phyloP scores from a whole-genome alignment of 1,139 yeast species.

The Pichia sp. region DNA sequence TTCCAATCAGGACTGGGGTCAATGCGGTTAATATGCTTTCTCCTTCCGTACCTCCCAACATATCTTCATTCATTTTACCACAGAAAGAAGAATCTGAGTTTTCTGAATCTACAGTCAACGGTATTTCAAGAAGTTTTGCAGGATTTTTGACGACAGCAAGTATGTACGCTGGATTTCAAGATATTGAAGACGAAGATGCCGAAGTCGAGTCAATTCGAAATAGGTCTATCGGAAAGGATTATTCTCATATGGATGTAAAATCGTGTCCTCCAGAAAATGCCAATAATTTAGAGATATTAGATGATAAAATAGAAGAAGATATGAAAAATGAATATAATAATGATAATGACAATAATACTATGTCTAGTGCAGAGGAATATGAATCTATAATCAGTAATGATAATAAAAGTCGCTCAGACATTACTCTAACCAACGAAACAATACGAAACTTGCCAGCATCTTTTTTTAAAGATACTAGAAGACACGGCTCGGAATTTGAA shows the following conservation, averaged over 20 bases:
- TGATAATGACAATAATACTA: neutral
- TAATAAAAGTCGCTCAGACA: neutral
- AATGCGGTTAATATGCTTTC: neutral
- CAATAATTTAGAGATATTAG: slow-evolving; percentile 1
- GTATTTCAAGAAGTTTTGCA: slow-evolving; percentile 39
- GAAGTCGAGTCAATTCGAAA: slow-evolving; percentile 10
- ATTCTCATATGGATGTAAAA: neutral
- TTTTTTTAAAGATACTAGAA: neutral
- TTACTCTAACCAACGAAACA: neutral
- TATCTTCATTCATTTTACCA: slow-evolving; percentile 1
- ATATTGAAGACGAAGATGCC: slow-evolving; percentile 19
- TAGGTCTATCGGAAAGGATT: neutral
- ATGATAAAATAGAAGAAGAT: slow-evolving; percentile 1
- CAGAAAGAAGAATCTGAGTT: slow-evolving; percentile 1
- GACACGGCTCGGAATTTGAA: slow-evolving; percentile 23
- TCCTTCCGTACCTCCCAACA: neutral
- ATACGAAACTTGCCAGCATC: neutral
- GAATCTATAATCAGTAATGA: neutral
- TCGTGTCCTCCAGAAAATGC: slow-evolving; percentile 5
- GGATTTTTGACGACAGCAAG: slow-evolving; percentile 45
- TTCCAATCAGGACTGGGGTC: slow-evolving; percentile 8
- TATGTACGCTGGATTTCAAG: slow-evolving; percentile 40
- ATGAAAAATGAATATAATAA: slow-evolving; percentile 1
- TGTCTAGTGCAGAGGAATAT: neutral
- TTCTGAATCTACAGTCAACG: slow-evolving; percentile 25